These are phyloP conservation scores for Hyparrhenia diplandra DNA, from an alignment of 176 grass and related monocot species.

Conservation along the genomic window DNA sequence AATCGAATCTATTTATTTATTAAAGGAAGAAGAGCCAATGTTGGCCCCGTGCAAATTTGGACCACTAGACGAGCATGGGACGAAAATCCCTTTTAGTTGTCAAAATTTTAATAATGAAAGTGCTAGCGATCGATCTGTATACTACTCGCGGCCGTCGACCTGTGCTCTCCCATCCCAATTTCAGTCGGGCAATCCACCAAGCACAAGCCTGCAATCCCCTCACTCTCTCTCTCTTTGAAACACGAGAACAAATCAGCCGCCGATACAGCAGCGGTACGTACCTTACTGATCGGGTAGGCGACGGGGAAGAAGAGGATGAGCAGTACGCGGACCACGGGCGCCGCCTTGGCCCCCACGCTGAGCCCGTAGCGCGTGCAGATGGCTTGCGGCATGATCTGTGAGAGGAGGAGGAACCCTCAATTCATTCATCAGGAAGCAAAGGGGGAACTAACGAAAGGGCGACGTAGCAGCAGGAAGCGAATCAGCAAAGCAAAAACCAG, in stretches of 20 bases:
- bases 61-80: constrained; percentile 36
- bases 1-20: constrained; percentile 10
- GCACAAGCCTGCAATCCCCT: neutral
- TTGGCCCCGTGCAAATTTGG: neutral
- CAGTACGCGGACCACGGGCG: constrained; percentile 67
- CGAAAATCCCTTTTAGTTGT: neutral
- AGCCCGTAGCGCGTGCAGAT: constrained; percentile 87
- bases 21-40: neutral
- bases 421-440: neutral
- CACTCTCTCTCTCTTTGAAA: neutral
- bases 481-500: no score
- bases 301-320: constrained; percentile 86
- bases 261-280: neutral
- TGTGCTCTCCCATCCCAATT: constrained; percentile 24
- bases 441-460: neutral
- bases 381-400: constrained; percentile 92
- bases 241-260: neutral
- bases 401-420: neutral
- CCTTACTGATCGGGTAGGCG: constrained; percentile 98
- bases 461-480: no score
- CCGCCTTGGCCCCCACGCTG: constrained; percentile 74
- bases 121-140: constrained; percentile 2
- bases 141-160: neutral
- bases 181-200: neutral
- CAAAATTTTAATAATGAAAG: constrained; percentile 11